Percentiles rank a stretch among this genome's conserved stretches.
Evolutionary conservation across 139 green algal genomes (phyloP).

Genomic region (Zygnema cylindricum): DNA sequence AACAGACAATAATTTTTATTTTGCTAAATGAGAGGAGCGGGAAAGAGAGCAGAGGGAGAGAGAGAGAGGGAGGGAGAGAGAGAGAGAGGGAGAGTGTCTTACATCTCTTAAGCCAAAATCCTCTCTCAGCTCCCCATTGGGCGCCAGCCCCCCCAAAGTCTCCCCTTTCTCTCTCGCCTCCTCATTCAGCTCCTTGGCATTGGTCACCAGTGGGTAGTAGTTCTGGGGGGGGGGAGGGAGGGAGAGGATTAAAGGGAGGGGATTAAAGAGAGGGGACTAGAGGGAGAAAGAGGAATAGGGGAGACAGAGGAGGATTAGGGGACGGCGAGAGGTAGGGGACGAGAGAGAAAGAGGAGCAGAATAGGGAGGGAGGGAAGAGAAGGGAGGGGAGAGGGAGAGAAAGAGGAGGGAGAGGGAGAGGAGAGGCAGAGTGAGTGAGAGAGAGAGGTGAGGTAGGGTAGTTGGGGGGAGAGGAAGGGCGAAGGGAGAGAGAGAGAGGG

Average conservation of each 20-base stretch:
- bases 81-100: no score
- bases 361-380: neutral
- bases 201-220: slow-evolving; percentile 40
- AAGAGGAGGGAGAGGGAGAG: neutral
- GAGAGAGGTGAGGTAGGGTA: slow-evolving; percentile 1
- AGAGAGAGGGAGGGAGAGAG: no score
- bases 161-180: neutral
- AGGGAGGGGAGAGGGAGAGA: neutral
- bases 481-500: neutral
- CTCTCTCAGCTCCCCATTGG: slow-evolving; percentile 39
- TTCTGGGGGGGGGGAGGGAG: slow-evolving; percentile 33
- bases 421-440: neutral
- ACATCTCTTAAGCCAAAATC: neutral
- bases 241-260: neutral
- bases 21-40: no score
- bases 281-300: neutral
- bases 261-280: neutral
- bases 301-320: neutral
- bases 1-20: no score
- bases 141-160: neutral
- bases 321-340: neutral
- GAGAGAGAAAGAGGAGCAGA: neutral
- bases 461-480: neutral
- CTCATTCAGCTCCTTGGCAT: slow-evolving; percentile 50
- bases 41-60: no score